Conservation (phyloP, 1,284 basidiomycete species). For the Pterula multifida region DNA sequence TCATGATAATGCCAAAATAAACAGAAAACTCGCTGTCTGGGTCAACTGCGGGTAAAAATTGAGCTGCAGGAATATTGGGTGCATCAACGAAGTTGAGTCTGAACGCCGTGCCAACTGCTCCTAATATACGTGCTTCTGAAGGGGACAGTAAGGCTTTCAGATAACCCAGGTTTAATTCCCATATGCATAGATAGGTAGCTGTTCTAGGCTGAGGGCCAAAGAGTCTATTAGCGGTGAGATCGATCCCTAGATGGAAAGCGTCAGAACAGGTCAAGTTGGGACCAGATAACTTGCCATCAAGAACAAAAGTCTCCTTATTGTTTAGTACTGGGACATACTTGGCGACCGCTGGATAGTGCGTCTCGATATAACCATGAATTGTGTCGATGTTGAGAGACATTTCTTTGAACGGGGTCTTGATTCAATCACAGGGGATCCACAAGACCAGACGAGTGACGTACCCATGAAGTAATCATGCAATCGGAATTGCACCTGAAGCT, state of each 20-base stretch:
- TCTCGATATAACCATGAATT: slow-evolving; percentile 38
- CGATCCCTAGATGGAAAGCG: slow-evolving; percentile 39
- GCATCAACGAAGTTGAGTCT: slow-evolving; percentile 61
- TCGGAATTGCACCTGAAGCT: slow-evolving; percentile 65
- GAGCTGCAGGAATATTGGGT: slow-evolving; percentile 69
- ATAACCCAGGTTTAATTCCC: slow-evolving; percentile 67
- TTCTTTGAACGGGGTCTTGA: slow-evolving; percentile 31
- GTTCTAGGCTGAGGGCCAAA: slow-evolving; percentile 83
- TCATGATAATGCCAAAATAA: slow-evolving; percentile 11
- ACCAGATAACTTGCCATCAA: slow-evolving; percentile 42
- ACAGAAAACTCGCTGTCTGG: slow-evolving; percentile 54
- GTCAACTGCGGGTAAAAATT: slow-evolving; percentile 50
- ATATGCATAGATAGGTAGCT: slow-evolving; percentile 79
- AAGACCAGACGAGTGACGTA: slow-evolving; percentile 20
- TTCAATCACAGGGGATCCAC: slow-evolving; percentile 4
- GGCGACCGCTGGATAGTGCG: slow-evolving; percentile 32
- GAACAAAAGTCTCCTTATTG: slow-evolving; percentile 32
- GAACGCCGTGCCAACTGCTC: slow-evolving; percentile 46
- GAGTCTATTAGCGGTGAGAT: slow-evolving; percentile 72
- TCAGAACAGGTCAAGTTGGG: slow-evolving; percentile 14
- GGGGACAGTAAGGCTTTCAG: slow-evolving; percentile 50
- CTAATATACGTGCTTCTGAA: slow-evolving; percentile 39
- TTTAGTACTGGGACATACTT: slow-evolving; percentile 14
- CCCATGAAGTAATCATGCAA: slow-evolving; percentile 84
- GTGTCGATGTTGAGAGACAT: slow-evolving; percentile 66